Evolutionary conservation across 2,329 filamentous ascomycete genomes (phyloP), one percentile per base, ranked within the genome.

Genomic region (Penicillium sp.): DNA sequence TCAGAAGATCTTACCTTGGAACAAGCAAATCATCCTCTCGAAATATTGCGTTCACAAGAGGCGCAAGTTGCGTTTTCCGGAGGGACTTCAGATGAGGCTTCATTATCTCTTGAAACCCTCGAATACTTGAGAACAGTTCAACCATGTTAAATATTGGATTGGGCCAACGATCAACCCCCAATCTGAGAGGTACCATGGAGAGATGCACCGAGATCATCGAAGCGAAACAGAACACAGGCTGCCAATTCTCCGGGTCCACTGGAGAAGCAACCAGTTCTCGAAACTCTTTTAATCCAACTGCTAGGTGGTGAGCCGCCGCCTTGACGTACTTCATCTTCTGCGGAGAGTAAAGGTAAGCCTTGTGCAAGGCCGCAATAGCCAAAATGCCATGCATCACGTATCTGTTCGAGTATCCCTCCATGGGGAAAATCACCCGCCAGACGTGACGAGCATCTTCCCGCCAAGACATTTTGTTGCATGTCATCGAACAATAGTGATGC

Each of bases 401-500:
- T 34, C 62, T 59, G 48, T 71, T 69, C 5, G 62, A 56, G 47
- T 71, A 63, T 3, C 59, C 69, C 42, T 71, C 66, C 5, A 61
- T 60, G 10, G 70, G 70, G 5, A 71, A 48, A 7, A 67, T 59
- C 16, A 63, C 59, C 9, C 65, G 61, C 68, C 69, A 72, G 13
- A 71, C 64, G 45, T 66, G 59, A 13, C 69, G 67, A 9, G 48
- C 48, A 23, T 64, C 62, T 51, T 62, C 60, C 16, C 61, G 60
- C 5, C 48, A 2, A 5, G 58, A 37, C 7, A 64, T 28, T 1
- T 57, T 62, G 9, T 59, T 59, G 29, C 67, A 71, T 26, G 71
- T 73, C 21, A 67, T 58, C 0, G 68, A 71, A n/a, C 71, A 73
- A 54, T 69, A 78, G 54, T 71, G 68, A 55, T 79, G 75, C 54